These are phyloP conservation scores for Myxozyma udenii DNA, from an alignment of 805 yeast genomes.

Conservation along the genomic window DNA sequence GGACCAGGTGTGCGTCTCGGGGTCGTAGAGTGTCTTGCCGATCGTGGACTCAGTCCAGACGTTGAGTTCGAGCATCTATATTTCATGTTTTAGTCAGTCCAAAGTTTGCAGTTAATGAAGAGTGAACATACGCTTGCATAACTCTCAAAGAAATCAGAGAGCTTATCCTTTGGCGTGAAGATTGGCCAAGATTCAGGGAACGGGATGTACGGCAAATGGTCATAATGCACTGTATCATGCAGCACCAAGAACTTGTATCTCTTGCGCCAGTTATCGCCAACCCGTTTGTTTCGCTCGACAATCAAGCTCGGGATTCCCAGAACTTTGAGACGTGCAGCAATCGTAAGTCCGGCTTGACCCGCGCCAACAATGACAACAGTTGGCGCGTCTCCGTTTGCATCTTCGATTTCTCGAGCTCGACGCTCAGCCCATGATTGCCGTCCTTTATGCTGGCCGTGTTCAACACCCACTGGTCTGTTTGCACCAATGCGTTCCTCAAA, in stretches of 20 bases:
- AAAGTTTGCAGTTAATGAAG: neutral
- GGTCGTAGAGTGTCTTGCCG: constrained; percentile 17
- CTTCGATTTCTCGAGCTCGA: constrained; percentile 36
- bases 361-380: constrained; percentile 45
- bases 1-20: constrained; percentile 3
- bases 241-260: constrained; percentile 45
- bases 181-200: constrained; percentile 45
- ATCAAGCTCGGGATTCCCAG: constrained; percentile 43
- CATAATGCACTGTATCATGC: constrained; percentile 47
- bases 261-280: constrained; percentile 49
- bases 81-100: neutral
- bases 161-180: constrained; percentile 46
- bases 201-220: constrained; percentile 43
- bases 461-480: constrained; percentile 41
- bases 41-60: constrained; percentile 39
- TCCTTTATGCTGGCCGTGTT: constrained; percentile 42
- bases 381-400: constrained; percentile 10
- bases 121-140: constrained; percentile 35
- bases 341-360: constrained; percentile 46
- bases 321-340: constrained; percentile 44
- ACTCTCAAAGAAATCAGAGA: constrained; percentile 44
- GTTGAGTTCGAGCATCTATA: constrained; percentile 41
- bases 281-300: constrained; percentile 39
- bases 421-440: constrained; percentile 44
- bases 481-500: constrained; percentile 40